phyloP scores from a whole-genome alignment of 2,329 filamentous ascomycete genomes.

The Ophiostoma ulmi region DNA sequence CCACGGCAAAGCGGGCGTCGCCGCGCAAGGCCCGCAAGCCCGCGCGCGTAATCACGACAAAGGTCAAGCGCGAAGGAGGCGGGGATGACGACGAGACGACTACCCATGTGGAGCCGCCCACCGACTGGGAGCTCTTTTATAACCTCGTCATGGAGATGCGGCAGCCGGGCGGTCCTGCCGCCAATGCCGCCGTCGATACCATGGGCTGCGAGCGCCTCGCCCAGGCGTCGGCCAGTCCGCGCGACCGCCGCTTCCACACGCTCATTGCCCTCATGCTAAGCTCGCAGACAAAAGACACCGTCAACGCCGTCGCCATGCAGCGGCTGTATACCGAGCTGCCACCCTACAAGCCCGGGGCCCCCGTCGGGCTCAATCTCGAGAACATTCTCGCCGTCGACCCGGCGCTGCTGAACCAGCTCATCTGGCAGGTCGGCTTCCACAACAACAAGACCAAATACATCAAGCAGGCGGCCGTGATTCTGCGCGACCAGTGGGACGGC shows the following conservation, averaged over 20 bases:
- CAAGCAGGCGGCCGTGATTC: constrained; percentile 66
- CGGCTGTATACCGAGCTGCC: constrained; percentile 70
- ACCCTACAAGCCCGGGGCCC: constrained; percentile 42
- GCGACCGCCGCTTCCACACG: constrained; percentile 73
- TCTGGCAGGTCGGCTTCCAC: constrained; percentile 83
- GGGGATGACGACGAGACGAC: background rate
- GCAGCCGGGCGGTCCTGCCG: constrained; percentile 46
- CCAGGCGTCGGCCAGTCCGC: constrained; percentile 43
- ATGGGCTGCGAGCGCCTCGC: constrained; percentile 89
- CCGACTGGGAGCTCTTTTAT: constrained; percentile 83
- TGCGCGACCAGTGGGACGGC: constrained; percentile 62
- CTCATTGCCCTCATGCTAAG: constrained; percentile 85
- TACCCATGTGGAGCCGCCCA: constrained; percentile 52
- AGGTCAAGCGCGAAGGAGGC: constrained; percentile 3
- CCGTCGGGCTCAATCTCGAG: constrained; percentile 61
- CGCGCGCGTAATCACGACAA: constrained; percentile 23
- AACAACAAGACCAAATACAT: constrained; percentile 84
- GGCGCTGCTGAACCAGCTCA: constrained; percentile 62
- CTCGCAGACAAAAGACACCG: constrained; percentile 88
- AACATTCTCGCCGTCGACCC: constrained; percentile 71
- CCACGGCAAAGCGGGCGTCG: constrained; percentile 39
- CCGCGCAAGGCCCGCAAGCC: constrained; percentile 30
- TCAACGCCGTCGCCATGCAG: constrained; percentile 77
- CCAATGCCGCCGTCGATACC: constrained; percentile 85
- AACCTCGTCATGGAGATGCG: constrained; percentile 72